Conservation (phyloP, 768 basidiomycete species). For the Rhizopogon roseolus region DNA sequence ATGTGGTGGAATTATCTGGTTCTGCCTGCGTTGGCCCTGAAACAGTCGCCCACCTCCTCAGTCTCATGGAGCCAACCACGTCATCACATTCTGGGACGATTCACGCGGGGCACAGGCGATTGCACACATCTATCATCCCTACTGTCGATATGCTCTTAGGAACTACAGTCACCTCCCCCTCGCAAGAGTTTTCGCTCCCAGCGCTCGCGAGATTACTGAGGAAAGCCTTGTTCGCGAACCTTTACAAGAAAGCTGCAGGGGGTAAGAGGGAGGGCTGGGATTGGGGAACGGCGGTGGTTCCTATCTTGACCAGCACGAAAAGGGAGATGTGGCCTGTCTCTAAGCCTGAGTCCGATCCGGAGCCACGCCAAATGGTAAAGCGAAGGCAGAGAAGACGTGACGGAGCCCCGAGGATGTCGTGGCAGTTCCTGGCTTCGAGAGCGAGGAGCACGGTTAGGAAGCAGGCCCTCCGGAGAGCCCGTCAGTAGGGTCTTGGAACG, state of each 20-base stretch:
- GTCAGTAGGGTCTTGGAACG: too few relatives aligned
- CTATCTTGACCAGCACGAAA: conserved; percentile 14
- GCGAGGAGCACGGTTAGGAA: conserved; percentile 9
- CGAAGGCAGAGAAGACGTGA: neutral
- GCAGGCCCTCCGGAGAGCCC: neutral
- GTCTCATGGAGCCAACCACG: conserved; percentile 7
- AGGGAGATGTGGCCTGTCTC: conserved; percentile 14
- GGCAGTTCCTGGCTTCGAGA: conserved; percentile 21
- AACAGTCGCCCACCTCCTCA: conserved; percentile 17
- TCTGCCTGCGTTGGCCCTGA: conserved; percentile 11
- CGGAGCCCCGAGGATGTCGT: neutral
- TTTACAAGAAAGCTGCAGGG: conserved; percentile 17
- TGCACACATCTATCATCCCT: conserved; percentile 4
- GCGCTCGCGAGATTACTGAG: conserved; percentile 20
- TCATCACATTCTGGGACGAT: neutral
- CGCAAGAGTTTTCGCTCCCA: conserved; percentile 11
- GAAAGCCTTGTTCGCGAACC: conserved; percentile 12
- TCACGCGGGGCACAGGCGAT: neutral
- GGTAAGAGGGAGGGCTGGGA: conserved; percentile 15
- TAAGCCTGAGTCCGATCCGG: neutral
- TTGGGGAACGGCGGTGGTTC: conserved; percentile 12
- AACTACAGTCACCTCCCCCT: neutral
- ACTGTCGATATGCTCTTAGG: conserved; percentile 15
- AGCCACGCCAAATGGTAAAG: neutral
- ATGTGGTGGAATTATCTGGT: neutral